phyloP scores from a whole-genome alignment of 306 rosid genomes.

The Arachis hypogaea region DNA sequence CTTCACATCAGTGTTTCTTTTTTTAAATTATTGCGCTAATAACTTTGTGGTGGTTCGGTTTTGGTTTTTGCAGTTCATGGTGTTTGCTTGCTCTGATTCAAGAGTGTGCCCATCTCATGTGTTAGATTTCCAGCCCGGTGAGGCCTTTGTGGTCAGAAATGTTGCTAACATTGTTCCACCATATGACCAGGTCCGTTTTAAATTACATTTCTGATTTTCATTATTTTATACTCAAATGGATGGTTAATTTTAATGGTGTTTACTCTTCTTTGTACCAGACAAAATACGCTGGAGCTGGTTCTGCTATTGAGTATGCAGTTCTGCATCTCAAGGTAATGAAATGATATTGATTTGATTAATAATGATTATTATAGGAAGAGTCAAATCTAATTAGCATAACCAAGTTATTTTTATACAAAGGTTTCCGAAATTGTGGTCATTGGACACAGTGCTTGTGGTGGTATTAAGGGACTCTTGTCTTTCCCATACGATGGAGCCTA shows the following conservation, averaged over 20 bases:
- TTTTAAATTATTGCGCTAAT: neutral
- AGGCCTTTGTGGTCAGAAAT: conserved; percentile 95
- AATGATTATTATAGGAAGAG: neutral
- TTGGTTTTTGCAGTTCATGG: conserved; percentile 69
- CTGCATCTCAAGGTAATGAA: conserved; percentile 82
- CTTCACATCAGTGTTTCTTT: too few species aligned
- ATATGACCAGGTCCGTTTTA: conserved; percentile 57
- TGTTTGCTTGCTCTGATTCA: conserved; percentile 98
- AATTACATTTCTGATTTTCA: neutral
- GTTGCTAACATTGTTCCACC: conserved; percentile 98
- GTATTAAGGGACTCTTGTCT: conserved; percentile 85
- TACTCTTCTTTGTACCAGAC: conserved; percentile 42
- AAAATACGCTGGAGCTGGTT: conserved; percentile 68
- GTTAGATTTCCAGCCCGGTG: conserved; percentile 94
- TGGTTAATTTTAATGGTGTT: conserved; percentile 13
- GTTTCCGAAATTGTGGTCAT: conserved; percentile 72
- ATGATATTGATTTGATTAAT: neutral
- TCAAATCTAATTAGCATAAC: neutral
- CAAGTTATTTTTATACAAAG: conserved; percentile 39
- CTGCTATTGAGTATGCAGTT: conserved; percentile 92
- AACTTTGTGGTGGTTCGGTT: neutral
- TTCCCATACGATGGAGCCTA: conserved; percentile 62
- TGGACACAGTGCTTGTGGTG: conserved; percentile 95
- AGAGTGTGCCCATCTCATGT: conserved; percentile 97
- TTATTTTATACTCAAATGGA: neutral